Evolutionary conservation across 192 early-diverging fungal genomes (phyloP).

Genomic region (Coemansia sp.): DNA sequence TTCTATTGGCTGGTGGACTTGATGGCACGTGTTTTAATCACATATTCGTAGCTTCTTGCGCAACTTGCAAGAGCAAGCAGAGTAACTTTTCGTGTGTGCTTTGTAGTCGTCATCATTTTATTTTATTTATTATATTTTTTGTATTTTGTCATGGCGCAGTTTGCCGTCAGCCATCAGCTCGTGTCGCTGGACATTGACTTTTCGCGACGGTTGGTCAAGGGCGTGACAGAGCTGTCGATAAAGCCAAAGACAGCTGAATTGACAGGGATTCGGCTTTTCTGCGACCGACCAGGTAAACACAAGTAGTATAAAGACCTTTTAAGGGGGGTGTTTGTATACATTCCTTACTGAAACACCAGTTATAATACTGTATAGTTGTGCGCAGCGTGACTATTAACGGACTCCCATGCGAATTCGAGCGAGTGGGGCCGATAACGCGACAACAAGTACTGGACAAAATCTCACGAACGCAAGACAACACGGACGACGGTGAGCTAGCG

Average conservation of each 20-base stretch:
- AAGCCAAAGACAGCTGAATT: constrained; percentile 25
- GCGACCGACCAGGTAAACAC: constrained; percentile 51
- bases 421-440: constrained; percentile 23
- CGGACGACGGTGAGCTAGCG: constrained; percentile 28
- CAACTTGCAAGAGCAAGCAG: background rate
- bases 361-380: constrained; percentile 17
- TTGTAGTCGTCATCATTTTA: background rate
- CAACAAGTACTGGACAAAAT: constrained; percentile 25
- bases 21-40: background rate
- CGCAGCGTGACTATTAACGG: constrained; percentile 38
- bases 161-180: constrained; percentile 50
- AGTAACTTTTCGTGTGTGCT: background rate
- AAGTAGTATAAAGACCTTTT: background rate
- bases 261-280: constrained; percentile 33
- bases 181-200: constrained; percentile 54
- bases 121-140: background rate
- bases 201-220: constrained; percentile 31
- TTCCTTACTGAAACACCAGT: background rate
- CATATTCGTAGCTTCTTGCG: background rate
- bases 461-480: constrained; percentile 9
- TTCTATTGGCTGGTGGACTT: too few relatives aligned
- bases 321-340: background rate
- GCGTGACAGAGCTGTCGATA: constrained; percentile 52
- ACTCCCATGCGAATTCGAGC: constrained; percentile 20
- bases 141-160: constrained; percentile 17